Percentiles rank a stretch among this genome's conserved stretches.
Conservation (phyloP, 2,329 filamentous ascomycete genomes). For the Intubia oerlemansii region DNA sequence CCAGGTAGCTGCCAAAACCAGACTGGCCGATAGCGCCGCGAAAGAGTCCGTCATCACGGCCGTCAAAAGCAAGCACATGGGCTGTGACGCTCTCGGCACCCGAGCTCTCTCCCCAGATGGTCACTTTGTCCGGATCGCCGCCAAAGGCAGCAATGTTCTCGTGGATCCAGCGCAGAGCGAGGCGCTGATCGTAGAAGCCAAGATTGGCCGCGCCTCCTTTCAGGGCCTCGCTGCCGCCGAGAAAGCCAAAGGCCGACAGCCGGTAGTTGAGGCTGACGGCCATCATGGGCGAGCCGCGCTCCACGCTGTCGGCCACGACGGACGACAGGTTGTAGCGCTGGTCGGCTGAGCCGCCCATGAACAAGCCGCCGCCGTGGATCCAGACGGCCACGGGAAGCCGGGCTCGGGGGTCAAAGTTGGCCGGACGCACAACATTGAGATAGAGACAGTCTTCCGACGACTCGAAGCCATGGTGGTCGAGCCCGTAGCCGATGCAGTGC, state of each 20-base stretch:
- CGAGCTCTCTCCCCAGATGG: constrained; percentile 31
- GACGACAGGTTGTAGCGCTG: constrained; percentile 37
- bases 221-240: constrained; percentile 21
- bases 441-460: constrained; percentile 36
- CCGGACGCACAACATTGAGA: constrained; percentile 36
- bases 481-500: constrained; percentile 28
- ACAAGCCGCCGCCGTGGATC: constrained; percentile 24
- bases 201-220: constrained; percentile 24
- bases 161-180: constrained; percentile 27
- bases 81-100: constrained; percentile 26
- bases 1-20: constrained; percentile 4
- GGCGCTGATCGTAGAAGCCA: constrained; percentile 26
- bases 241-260: constrained; percentile 28
- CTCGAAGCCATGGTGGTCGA: constrained; percentile 8
- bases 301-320: constrained; percentile 25
- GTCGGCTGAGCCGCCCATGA: constrained; percentile 19
- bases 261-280: constrained; percentile 25
- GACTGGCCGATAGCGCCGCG: constrained; percentile 22
- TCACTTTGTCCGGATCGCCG: constrained; percentile 23
- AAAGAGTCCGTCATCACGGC: constrained; percentile 27
- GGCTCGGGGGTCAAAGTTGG: constrained; percentile 17
- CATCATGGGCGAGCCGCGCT: constrained; percentile 22
- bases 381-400: constrained; percentile 30
- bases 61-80: constrained; percentile 21
- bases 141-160: constrained; percentile 28